Percentiles rank a stretch among this genome's conserved stretches.
phyloP scores from a whole-genome alignment of 164 flowering plant genomes.

The Kingdonia uniflora region DNA sequence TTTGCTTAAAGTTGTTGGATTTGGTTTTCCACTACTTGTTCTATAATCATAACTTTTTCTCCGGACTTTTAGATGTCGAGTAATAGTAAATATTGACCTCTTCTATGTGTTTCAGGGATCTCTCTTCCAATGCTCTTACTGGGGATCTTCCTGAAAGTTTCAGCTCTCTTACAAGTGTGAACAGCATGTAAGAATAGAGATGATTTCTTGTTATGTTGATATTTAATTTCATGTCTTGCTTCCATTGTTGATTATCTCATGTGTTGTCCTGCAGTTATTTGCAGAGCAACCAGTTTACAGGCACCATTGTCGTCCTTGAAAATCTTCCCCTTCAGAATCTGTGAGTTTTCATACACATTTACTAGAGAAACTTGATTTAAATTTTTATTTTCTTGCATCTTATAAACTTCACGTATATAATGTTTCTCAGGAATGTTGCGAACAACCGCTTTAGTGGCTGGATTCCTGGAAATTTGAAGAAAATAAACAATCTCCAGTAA shows the following conservation, averaged over 20 bases:
- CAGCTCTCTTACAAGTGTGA: conserved; percentile 49
- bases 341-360: conserved; percentile 33
- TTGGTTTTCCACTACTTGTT: not conserved
- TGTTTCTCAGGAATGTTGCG: conserved; percentile 50
- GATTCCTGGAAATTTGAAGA: conserved; percentile 62
- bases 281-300: conserved; percentile 84
- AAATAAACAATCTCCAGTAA: conserved; percentile 56
- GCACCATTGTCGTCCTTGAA: conserved; percentile 71
- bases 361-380: not conserved
- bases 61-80: not conserved
- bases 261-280: conserved; percentile 46
- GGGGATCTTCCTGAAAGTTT: conserved; percentile 67
- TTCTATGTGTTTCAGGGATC: conserved; percentile 51
- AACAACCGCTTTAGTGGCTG: conserved; percentile 81
- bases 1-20: no score
- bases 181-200: conserved; percentile 44
- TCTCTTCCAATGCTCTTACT: conserved; percentile 62
- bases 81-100: not conserved
- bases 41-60: not conserved
- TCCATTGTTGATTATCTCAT: conserved; percentile 2
- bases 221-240: not conserved
- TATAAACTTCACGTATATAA: not conserved
- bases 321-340: conserved; percentile 65
- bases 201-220: not conserved
- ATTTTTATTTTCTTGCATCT: not conserved